Percentiles rank a stretch among this genome's conserved stretches.
phyloP scores from a whole-genome alignment of 257 asterid species.

The Verbascum thapsus region DNA sequence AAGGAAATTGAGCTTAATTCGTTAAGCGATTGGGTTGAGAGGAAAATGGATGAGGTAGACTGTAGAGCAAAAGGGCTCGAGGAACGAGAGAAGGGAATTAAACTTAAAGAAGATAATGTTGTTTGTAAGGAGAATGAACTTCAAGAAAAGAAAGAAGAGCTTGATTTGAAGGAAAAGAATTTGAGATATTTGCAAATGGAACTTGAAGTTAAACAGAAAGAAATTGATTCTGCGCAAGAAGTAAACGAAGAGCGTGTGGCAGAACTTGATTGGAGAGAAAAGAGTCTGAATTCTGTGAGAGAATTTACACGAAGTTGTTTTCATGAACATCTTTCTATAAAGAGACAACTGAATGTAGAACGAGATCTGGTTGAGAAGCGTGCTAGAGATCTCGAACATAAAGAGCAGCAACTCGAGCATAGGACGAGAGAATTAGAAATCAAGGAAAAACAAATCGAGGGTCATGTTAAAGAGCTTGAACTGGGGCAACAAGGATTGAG shows the following conservation, averaged over 20 bases:
- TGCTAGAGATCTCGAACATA: slow-evolving; percentile 30
- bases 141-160: slow-evolving; percentile 25
- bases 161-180: slow-evolving; percentile 30
- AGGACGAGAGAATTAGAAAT: slow-evolving; percentile 31
- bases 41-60: slow-evolving; percentile 39
- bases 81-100: slow-evolving; percentile 21
- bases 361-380: slow-evolving; percentile 39
- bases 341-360: slow-evolving; percentile 34
- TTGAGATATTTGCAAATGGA: slow-evolving; percentile 26
- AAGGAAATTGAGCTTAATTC: slow-evolving; percentile 29
- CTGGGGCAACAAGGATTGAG: slow-evolving; percentile 22
- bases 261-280: slow-evolving; percentile 43
- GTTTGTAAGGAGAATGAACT: slow-evolving; percentile 20
- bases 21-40: slow-evolving; percentile 33
- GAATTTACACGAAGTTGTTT: slow-evolving; percentile 31
- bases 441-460: slow-evolving; percentile 27
- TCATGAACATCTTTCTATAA: slow-evolving; percentile 33
- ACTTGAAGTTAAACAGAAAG: slow-evolving; percentile 37
- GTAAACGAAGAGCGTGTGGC: slow-evolving; percentile 21
- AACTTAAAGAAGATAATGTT: slow-evolving; percentile 12
- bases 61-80: slow-evolving; percentile 14
- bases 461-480: slow-evolving; percentile 26
- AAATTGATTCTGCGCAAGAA: slow-evolving; percentile 28
- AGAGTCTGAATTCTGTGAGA: slow-evolving; percentile 35
- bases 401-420: slow-evolving; percentile 35